Conservation (phyloP, 192 early-diverging fungal species). For the Kappamyces sp. region DNA sequence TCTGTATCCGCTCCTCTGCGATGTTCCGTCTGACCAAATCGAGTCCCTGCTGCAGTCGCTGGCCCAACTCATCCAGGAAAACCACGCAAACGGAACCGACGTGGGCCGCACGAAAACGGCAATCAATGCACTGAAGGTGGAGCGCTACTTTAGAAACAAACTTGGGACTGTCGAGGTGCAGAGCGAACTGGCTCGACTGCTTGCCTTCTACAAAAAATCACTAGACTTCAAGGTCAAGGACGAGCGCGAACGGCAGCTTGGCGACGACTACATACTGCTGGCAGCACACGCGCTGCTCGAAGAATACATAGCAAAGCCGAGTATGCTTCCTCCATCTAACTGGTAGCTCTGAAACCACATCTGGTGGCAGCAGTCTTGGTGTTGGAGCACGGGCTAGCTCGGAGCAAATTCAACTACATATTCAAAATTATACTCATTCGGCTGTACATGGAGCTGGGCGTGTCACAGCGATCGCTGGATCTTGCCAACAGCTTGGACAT, state of each 20-base stretch:
- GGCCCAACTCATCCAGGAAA: background rate
- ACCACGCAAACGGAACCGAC: too few relatives aligned
- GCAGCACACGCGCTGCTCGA: conserved; percentile 55
- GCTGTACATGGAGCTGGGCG: conserved; percentile 68
- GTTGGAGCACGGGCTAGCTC: conserved; percentile 67
- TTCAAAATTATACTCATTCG: conserved; percentile 84
- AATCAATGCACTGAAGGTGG: too few relatives aligned
- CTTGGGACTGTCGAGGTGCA: conserved; percentile 24
- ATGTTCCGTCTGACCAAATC: conserved; percentile 19
- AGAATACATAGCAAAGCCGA: conserved; percentile 26
- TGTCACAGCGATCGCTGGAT: conserved; percentile 50
- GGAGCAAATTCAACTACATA: conserved; percentile 75
- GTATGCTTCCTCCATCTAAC: conserved; percentile 10
- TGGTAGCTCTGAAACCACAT: background rate
- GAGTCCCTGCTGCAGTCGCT: background rate
- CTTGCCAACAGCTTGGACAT: conserved; percentile 72
- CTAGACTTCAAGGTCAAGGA: conserved; percentile 30
- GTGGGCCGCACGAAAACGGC: too few relatives aligned
- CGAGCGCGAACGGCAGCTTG: conserved; percentile 68
- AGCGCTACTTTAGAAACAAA: conserved; percentile 3
- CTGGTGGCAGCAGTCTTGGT: conserved; percentile 48
- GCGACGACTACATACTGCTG: conserved; percentile 71
- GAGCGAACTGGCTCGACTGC: conserved; percentile 9
- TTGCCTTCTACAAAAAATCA: conserved; percentile 20
- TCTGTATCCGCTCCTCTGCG: conserved; percentile 50